A percentile compares a stretch with the other conserved stretches of the same genome.
phyloP scores from a whole-genome alignment of 2,329 filamentous ascomycete genomes.

The Geosmithia morbida region DNA sequence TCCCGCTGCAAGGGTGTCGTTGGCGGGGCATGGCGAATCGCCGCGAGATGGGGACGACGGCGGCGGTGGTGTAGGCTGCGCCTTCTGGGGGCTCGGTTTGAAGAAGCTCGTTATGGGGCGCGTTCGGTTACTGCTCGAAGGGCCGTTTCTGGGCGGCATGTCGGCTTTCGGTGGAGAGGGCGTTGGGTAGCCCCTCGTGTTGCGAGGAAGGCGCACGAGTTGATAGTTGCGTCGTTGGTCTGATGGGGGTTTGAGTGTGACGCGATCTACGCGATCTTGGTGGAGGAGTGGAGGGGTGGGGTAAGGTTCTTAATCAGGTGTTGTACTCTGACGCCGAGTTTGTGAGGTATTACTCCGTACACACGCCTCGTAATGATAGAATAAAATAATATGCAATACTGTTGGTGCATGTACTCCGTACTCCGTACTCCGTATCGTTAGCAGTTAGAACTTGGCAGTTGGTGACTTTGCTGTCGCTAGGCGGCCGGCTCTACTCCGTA shows the following conservation, averaged over 20 bases:
- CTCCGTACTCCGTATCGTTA: too few relatives aligned
- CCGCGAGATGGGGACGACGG: too few relatives aligned
- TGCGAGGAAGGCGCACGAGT: neutral
- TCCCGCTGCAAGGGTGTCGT: neutral
- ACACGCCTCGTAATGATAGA: too few relatives aligned
- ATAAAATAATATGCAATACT: too few relatives aligned
- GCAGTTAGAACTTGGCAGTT: too few relatives aligned
- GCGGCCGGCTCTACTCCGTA: too few relatives aligned
- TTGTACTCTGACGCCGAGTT: neutral
- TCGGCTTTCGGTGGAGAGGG: neutral
- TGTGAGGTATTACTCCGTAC: neutral
- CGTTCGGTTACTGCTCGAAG: neutral
- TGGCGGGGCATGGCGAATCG: too few relatives aligned
- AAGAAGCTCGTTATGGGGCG: slow-evolving; percentile 1
- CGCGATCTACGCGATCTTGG: neutral
- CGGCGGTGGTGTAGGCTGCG: neutral
- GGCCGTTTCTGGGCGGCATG: neutral
- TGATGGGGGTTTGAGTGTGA: neutral
- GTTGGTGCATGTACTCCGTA: too few relatives aligned
- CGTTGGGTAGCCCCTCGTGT: too few relatives aligned
- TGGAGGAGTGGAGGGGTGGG: too few relatives aligned
- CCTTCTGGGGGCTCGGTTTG: neutral
- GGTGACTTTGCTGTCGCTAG: too few relatives aligned
- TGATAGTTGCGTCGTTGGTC: neutral
- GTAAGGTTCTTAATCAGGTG: neutral